These are phyloP conservation scores for Cichorium intybus DNA, from an alignment of 140 eudicot species.

Conservation along the genomic window DNA sequence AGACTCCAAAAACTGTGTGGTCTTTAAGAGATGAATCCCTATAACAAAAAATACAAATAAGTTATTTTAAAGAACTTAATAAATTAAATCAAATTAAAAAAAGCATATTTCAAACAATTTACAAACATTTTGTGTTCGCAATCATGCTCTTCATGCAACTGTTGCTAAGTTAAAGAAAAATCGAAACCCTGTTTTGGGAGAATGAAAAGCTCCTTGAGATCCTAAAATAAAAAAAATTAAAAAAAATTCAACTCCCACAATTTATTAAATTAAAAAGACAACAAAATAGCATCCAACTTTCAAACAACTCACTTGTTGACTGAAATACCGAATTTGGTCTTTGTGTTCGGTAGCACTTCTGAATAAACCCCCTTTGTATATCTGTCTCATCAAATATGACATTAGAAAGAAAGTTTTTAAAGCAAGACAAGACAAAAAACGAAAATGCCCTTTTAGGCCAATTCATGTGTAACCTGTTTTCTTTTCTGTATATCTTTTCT, in stretches of 20 bases:
- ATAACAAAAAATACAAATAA: background rate
- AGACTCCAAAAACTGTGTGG: no score
- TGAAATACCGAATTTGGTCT: no score
- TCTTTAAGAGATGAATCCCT: no score
- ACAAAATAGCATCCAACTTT: no score
- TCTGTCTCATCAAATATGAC: conserved; percentile 1
- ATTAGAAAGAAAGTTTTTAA: background rate
- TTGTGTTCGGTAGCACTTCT: no score
- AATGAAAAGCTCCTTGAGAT: no score
- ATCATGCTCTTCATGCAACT: conserved; percentile 88
- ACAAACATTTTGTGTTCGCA: conserved; percentile 57
- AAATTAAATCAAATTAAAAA: background rate
- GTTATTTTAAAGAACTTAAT: background rate
- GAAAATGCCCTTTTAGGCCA: no score
- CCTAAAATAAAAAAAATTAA: conserved; percentile 5
- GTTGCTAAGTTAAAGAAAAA: no score
- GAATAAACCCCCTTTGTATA: no score
- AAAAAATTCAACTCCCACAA: background rate
- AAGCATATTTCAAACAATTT: background rate
- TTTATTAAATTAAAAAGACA: background rate
- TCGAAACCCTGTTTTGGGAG: no score
- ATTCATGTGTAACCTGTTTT: conserved; percentile 61
- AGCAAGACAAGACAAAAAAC: no score
- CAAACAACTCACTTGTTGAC: no score
- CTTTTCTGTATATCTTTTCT: conserved; percentile 86